These are phyloP conservation scores for Diplodia scrobiculata DNA, from an alignment of 2,329 filamentous ascomycete genomes.

Conservation along the genomic window DNA sequence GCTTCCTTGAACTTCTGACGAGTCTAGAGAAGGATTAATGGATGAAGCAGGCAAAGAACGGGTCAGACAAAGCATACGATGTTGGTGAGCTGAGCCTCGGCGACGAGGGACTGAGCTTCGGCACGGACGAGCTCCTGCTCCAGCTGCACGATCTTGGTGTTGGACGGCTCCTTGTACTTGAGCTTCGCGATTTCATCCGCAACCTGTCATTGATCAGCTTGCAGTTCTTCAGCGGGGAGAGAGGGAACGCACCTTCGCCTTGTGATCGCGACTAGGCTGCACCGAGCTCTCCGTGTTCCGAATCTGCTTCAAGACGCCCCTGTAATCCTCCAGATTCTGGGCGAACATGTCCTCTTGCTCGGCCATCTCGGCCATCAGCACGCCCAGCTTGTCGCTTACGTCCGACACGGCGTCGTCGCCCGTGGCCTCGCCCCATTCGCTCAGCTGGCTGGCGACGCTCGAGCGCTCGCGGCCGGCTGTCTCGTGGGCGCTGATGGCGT, in stretches of 20 bases:
- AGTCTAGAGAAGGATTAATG: conserved; percentile 59
- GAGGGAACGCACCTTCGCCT: conserved; percentile 62
- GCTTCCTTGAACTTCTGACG: conserved; percentile 95
- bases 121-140: conserved; percentile 96
- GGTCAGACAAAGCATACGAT: conserved; percentile 61
- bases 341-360: conserved; percentile 91
- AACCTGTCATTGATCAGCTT: conserved; percentile 53
- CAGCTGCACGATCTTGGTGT: conserved; percentile 74
- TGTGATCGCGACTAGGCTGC: conserved; percentile 85
- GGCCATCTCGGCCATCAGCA: conserved; percentile 86
- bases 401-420: conserved; percentile 84
- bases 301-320: conserved; percentile 82
- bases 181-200: conserved; percentile 88
- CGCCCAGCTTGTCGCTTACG: conserved; percentile 92
- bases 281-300: conserved; percentile 95
- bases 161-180: conserved; percentile 89
- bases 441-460: conserved; percentile 84
- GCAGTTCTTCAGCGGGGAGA: not conserved
- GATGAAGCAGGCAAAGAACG: conserved; percentile 30
- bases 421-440: conserved; percentile 94
- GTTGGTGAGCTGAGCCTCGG: conserved; percentile 94
- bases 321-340: conserved; percentile 81
- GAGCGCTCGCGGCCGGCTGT: conserved; percentile 80
- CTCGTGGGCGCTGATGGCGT: conserved; percentile 81
- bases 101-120: conserved; percentile 93